Percentiles rank a stretch among this genome's conserved stretches.
phyloP scores from a whole-genome alignment of 345 rosid species.

The Carallia pectinifolia region DNA sequence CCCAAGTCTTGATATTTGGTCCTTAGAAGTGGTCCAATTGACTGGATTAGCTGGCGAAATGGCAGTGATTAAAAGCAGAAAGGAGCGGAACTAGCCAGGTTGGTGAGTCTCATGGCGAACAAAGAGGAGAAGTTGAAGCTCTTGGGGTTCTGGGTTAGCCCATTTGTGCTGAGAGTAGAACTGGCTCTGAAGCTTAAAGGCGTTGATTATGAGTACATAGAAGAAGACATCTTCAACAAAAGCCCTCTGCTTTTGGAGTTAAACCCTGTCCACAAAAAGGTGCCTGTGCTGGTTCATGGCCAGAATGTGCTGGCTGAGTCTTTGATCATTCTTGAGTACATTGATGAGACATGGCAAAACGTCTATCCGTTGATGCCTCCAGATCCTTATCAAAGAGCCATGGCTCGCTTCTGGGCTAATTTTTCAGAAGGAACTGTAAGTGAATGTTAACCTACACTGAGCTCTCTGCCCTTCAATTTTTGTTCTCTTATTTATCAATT shows the following conservation, averaged over 20 bases:
- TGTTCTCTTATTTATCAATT: too few species aligned
- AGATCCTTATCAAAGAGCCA: slow-evolving; percentile 38
- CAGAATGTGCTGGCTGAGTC: slow-evolving; percentile 16
- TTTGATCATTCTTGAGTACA: slow-evolving; percentile 20
- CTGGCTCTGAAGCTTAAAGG: slow-evolving; percentile 27
- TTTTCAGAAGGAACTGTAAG: slow-evolving; percentile 32
- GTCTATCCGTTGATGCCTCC: slow-evolving; percentile 29
- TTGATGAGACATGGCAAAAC: slow-evolving; percentile 41
- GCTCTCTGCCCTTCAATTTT: too few species aligned
- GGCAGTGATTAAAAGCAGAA: too few species aligned
- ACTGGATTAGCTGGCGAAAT: too few species aligned
- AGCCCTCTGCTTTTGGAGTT: slow-evolving; percentile 14
- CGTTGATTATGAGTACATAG: slow-evolving; percentile 21
- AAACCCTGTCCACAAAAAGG: slow-evolving; percentile 17
- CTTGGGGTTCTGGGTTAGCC: slow-evolving; percentile 23
- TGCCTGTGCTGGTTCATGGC: slow-evolving; percentile 21
- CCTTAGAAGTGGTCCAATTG: too few species aligned
- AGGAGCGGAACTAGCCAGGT: too few species aligned
- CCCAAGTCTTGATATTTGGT: too few species aligned
- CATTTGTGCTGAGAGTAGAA: slow-evolving; percentile 7
- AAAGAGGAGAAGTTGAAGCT: slow-evolving; percentile 13
- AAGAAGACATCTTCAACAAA: slow-evolving; percentile 23
- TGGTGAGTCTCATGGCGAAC: neutral
- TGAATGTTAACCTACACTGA: neutral
- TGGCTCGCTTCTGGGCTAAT: slow-evolving; percentile 40